These are phyloP conservation scores for Comarum palustre DNA, from an alignment of 306 rosid species.

Conservation along the genomic window DNA sequence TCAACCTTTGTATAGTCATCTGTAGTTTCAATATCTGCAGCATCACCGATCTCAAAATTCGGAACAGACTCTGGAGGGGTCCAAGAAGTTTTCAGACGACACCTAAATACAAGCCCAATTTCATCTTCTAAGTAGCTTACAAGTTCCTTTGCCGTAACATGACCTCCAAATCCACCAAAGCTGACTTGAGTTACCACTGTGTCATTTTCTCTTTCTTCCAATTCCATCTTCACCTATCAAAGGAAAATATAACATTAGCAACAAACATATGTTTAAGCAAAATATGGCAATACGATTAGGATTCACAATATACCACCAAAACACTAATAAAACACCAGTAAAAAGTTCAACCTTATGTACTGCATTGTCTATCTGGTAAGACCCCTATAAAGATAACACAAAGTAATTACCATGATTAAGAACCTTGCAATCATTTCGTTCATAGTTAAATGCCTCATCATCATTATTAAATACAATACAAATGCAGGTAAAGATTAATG, in stretches of 20 bases:
- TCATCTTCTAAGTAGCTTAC: constrained; percentile 42
- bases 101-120: constrained; percentile 63
- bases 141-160: constrained; percentile 55
- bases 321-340: not conserved
- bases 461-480: no score
- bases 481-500: not conserved
- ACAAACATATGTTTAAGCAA: not conserved
- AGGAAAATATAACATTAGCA: not conserved
- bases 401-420: not conserved
- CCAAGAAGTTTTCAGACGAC: constrained; percentile 79
- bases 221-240: constrained; percentile 38
- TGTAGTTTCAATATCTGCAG: constrained; percentile 13
- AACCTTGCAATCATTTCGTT: not conserved
- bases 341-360: not conserved
- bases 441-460: not conserved
- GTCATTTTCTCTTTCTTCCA: constrained; percentile 31
- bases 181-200: constrained; percentile 68
- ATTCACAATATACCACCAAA: constrained; percentile 2
- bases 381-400: not conserved
- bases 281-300: not conserved
- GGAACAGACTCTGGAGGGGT: constrained; percentile 76
- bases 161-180: constrained; percentile 63
- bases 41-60: constrained; percentile 36
- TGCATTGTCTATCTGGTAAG: not conserved
- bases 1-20: constrained; percentile 49